Evolutionary conservation across 495 filamentous ascomycete genomes (phyloP).

Genomic region (Hypoxylon crocopeplum): DNA sequence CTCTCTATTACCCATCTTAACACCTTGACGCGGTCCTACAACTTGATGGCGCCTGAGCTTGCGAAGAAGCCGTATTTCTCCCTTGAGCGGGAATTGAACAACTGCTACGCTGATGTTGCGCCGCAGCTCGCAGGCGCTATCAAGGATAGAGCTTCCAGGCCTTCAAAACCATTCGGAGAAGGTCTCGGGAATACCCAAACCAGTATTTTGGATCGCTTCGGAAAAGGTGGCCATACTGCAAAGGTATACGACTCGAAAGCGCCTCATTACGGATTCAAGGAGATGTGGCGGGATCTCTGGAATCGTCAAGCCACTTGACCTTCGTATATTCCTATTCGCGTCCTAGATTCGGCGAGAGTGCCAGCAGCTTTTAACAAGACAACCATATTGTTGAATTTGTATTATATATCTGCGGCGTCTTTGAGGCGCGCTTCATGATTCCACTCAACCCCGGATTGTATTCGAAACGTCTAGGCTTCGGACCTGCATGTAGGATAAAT

Average conservation of each 20-base stretch:
- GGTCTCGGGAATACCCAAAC: constrained; percentile 33
- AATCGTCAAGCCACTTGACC: constrained; percentile 16
- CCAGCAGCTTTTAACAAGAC: no score
- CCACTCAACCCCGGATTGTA: background rate
- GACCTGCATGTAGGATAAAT: background rate
- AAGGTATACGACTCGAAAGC: constrained; percentile 74
- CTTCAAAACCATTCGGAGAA: constrained; percentile 48
- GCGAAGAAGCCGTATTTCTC: constrained; percentile 94
- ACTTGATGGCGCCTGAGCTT: constrained; percentile 88
- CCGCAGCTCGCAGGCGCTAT: constrained; percentile 76
- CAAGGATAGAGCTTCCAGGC: constrained; percentile 66
- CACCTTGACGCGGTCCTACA: constrained; percentile 82
- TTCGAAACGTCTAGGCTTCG: background rate
- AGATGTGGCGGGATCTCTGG: constrained; percentile 87
- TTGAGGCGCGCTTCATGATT: no score
- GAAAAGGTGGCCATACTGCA: constrained; percentile 54
- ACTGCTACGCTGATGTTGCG: constrained; percentile 86
- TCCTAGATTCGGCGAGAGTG: no score
- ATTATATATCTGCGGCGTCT: no score
- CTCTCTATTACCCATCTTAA: constrained; percentile 84
- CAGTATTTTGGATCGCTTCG: constrained; percentile 52
- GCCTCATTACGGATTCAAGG: constrained; percentile 80
- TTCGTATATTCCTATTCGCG: background rate
- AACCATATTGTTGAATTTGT: no score
- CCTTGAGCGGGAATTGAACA: constrained; percentile 79